phyloP scores from a whole-genome alignment of 2,329 filamentous ascomycete genomes.

The Ophiocordyceps camponoti-leonardi region DNA sequence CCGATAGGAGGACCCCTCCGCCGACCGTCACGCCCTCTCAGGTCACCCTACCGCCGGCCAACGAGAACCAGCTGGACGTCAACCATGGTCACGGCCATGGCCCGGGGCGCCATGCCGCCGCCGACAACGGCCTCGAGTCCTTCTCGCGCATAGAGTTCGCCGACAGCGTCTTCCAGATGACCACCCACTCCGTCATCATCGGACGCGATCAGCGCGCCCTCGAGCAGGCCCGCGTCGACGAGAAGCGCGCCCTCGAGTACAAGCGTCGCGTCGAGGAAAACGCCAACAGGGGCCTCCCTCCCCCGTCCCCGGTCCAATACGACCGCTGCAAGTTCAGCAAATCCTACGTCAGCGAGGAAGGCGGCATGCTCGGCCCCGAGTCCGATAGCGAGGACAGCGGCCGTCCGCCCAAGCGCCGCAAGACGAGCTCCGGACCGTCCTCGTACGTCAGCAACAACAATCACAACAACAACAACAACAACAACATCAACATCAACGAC shows the following conservation, averaged over 20 bases:
- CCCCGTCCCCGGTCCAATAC: constrained; percentile 29
- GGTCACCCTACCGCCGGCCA: constrained; percentile 22
- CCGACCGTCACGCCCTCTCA: constrained; percentile 28
- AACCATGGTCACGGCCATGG: constrained; percentile 12
- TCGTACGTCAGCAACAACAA: constrained; percentile 21
- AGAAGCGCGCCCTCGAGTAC: constrained; percentile 28
- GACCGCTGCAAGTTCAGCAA: constrained; percentile 40
- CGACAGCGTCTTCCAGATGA: constrained; percentile 67
- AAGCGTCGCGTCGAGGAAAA: constrained; percentile 28
- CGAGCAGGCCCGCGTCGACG: constrained; percentile 33
- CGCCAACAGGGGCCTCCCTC: constrained; percentile 28
- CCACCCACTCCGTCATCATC: constrained; percentile 53
- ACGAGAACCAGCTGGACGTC: constrained; percentile 12
- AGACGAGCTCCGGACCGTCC: constrained; percentile 25
- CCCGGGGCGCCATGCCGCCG: constrained; percentile 13
- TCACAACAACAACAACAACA: too few relatives aligned
- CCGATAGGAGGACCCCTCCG: constrained; percentile 20
- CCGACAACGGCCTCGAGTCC: constrained; percentile 30
- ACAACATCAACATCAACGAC: too few relatives aligned
- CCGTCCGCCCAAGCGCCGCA: constrained; percentile 29
- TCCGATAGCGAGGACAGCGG: constrained; percentile 35
- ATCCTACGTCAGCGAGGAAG: constrained; percentile 52
- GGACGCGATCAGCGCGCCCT: constrained; percentile 51
- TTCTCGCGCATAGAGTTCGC: constrained; percentile 50
- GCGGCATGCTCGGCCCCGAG: constrained; percentile 48